Evolutionary conservation across 208 protist genomes (phyloP).

Genomic region (Trypanosoma scelopori): DNA sequence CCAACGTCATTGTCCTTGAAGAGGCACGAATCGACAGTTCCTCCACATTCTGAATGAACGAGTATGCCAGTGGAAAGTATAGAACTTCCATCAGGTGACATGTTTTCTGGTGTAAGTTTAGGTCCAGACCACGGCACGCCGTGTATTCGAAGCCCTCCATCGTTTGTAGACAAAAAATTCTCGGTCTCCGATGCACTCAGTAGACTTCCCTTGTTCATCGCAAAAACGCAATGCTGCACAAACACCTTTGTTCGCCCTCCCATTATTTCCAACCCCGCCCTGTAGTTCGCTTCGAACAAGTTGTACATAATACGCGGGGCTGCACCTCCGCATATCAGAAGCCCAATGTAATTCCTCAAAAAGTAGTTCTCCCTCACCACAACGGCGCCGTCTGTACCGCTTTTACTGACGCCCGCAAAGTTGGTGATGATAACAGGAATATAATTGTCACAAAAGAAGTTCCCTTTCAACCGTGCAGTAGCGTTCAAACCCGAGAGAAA

Average conservation of each 20-base stretch:
- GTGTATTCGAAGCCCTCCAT: slow-evolving; percentile 39
- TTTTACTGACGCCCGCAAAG: not conserved
- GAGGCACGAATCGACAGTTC: slow-evolving; percentile 39
- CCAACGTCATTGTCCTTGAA: slow-evolving; percentile 79
- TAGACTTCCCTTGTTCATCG: not conserved
- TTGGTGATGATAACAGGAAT: slow-evolving; percentile 52
- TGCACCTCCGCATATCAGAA: slow-evolving; percentile 61
- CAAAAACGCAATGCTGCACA: slow-evolving; percentile 65
- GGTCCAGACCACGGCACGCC: slow-evolving; percentile 28
- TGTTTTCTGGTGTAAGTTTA: slow-evolving; percentile 42
- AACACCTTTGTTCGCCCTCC: slow-evolving; percentile 46
- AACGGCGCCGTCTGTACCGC: not conserved
- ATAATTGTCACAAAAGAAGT: slow-evolving; percentile 65
- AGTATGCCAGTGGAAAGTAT: slow-evolving; percentile 53
- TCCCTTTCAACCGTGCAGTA: slow-evolving; percentile 36
- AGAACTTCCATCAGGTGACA: not conserved
- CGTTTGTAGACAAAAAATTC: slow-evolving; percentile 17
- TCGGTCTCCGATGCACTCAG: not conserved
- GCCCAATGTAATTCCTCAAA: slow-evolving; percentile 71
- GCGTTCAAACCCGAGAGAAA: slow-evolving; percentile 38
- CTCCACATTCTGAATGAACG: slow-evolving; percentile 39
- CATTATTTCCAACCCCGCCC: slow-evolving; percentile 67
- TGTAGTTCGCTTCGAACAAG: slow-evolving; percentile 70
- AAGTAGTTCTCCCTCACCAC: slow-evolving; percentile 61
- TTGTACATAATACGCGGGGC: slow-evolving; percentile 55